Percentiles rank a stretch among this genome's conserved stretches.
These are phyloP conservation scores for Macrolepiota albuminosa DNA, from an alignment of 768 basidiomycete species.

Conservation along the genomic window DNA sequence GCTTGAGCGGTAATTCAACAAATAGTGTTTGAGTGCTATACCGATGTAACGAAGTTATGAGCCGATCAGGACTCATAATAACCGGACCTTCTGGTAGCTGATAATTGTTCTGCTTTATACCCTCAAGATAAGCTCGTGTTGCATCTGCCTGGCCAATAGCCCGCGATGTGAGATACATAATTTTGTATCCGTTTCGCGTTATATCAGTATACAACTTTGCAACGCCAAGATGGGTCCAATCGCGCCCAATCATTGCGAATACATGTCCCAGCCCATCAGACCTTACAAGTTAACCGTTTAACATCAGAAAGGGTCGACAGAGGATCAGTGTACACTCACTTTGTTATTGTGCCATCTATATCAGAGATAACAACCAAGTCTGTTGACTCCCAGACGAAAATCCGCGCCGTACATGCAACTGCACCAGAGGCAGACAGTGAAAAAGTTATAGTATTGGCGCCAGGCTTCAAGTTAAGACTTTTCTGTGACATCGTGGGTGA, in stretches of 20 bases:
- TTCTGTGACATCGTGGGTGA: slow-evolving; percentile 45
- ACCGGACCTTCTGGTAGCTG: slow-evolving; percentile 97
- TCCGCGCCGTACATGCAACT: slow-evolving; percentile 83
- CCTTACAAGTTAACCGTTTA: slow-evolving; percentile 31
- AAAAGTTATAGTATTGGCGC: slow-evolving; percentile 90
- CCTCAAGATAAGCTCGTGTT: slow-evolving; percentile 89
- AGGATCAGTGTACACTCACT: slow-evolving; percentile 43
- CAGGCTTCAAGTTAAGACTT: slow-evolving; percentile 77
- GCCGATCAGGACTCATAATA: slow-evolving; percentile 95
- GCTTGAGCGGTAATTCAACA: not conserved
- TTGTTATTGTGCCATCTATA: slow-evolving; percentile 98
- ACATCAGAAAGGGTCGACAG: not conserved
- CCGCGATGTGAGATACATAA: slow-evolving; percentile 95
- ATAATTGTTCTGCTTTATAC: slow-evolving; percentile 93
- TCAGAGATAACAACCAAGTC: slow-evolving; percentile 92
- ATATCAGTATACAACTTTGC: slow-evolving; percentile 98
- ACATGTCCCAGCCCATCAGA: slow-evolving; percentile 96
- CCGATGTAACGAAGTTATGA: slow-evolving; percentile 95
- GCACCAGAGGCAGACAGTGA: slow-evolving; percentile 81
- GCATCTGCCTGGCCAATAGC: slow-evolving; percentile 98
- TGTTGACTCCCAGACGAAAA: slow-evolving; percentile 94
- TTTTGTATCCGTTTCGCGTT: slow-evolving; percentile 91
- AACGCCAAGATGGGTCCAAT: slow-evolving; percentile 97
- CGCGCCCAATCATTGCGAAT: slow-evolving; percentile 95
- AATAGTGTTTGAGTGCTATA: slow-evolving; percentile 27